Evolutionary conservation across 768 basidiomycete species (phyloP).

Genomic region (Termitomyces sp.): DNA sequence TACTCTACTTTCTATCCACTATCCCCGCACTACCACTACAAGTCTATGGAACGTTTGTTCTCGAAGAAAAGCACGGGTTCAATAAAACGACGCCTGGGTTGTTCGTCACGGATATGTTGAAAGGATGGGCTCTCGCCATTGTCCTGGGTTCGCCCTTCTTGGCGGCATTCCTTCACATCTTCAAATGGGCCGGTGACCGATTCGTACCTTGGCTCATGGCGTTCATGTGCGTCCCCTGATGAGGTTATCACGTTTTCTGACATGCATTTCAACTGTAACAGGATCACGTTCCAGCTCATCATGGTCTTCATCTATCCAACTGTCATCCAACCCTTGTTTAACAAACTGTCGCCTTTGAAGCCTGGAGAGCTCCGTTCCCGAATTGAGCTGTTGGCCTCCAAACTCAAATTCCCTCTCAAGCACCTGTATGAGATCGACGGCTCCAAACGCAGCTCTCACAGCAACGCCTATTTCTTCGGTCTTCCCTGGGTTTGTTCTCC

Average conservation of each 20-base stretch:
- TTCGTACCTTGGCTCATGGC: constrained; percentile 94
- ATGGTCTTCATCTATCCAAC: constrained; percentile 84
- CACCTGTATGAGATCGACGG: constrained; percentile 97
- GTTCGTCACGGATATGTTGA: constrained; percentile 78
- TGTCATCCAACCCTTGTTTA: constrained; percentile 94
- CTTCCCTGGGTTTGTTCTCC: constrained; percentile 74
- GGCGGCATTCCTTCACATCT: constrained; percentile 81
- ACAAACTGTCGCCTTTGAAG: constrained; percentile 87
- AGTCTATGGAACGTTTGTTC: constrained; percentile 85
- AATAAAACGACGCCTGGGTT: constrained; percentile 85
- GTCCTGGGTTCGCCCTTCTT: constrained; percentile 83
- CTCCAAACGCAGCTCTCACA: constrained; percentile 91
- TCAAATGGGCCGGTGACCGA: constrained; percentile 89
- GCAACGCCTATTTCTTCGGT: constrained; percentile 98
- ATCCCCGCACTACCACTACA: constrained; percentile 69
- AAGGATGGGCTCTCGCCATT: constrained; percentile 70
- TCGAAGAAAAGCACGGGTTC: constrained; percentile 95
- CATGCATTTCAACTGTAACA: constrained; percentile 27
- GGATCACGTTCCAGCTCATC: constrained; percentile 77
- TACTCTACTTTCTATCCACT: constrained; percentile 63
- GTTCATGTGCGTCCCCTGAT: constrained; percentile 65
- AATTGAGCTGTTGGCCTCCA: constrained; percentile 72
- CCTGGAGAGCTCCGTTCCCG: constrained; percentile 72
- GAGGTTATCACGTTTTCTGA: neutral
- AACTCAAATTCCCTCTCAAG: constrained; percentile 90